Evolutionary conservation across 2,329 filamentous ascomycete genomes (phyloP), one percentile per base, ranked within the genome.

Genomic region (Stagonosporopsis tanaceti): DNA sequence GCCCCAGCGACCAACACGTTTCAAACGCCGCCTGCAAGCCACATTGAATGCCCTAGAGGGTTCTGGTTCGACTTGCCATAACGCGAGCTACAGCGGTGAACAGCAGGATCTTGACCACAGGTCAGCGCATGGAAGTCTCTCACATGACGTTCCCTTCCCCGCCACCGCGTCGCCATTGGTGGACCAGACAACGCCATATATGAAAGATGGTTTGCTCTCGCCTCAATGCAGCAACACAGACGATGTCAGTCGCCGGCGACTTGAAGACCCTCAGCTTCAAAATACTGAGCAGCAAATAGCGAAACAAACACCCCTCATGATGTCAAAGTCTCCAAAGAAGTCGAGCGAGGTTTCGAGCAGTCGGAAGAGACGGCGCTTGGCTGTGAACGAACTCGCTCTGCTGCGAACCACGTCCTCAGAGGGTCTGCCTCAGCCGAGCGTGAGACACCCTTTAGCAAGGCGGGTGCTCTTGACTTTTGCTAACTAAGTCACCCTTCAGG

Each of bases 311-410:
- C 8, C 28, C 14, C 25, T 6, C 20, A 34, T 28, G 47, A 22
- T 30, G 35, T 6, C 46, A 14, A 47, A 45, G 41, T 6, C 40
- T 30, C 30, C 20, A 3, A 42, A 22, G 51, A 25, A 50, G 40
- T 28, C 32, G 20, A 38, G 37, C 17, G 42, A 17, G 22, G 25
- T 27, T 41, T 47, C 46, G 39, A 46, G 42, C 50, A 62, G 47
- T 61, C 62, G 59, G 59, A 68, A 62, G 62, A 65, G 62, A 46
- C 51, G 60, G 20, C 57, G 58, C 17, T 50, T 70, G 30, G 64
- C 69, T 53, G 61, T 69, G 39, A 62, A 68, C 50, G 59, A 67
- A 41, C 72, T 76, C 39, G 56, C 67, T 28, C 47, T 74, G 24
- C 50, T 69, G 25, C 68, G 70, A 48, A 68, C 66, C 3, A 66